Conservation (phyloP, 331 rosid species). For the Acacia pycnantha region DNA sequence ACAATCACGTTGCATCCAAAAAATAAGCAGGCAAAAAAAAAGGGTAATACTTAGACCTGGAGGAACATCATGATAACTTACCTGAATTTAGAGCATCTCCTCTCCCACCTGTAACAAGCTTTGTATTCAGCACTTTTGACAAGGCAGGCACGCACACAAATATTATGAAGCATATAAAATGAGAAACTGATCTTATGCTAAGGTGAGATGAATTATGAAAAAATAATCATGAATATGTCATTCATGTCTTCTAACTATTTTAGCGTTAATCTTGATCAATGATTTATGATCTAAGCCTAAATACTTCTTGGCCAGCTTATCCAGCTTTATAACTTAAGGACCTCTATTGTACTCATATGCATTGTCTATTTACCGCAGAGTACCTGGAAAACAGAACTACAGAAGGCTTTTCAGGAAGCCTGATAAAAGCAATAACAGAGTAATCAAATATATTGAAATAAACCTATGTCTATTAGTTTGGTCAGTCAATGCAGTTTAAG, state of each 20-base stretch:
- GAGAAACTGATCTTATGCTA: neutral
- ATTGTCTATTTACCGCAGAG: slow-evolving; percentile 20
- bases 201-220: neutral
- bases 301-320: slow-evolving; percentile 33
- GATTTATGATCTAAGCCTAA: neutral
- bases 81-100: slow-evolving; percentile 48
- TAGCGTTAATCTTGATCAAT: neutral
- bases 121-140: slow-evolving; percentile 24
- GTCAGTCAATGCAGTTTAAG: neutral
- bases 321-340: slow-evolving; percentile 45
- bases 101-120: slow-evolving; percentile 47
- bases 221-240: neutral
- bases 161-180: neutral
- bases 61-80: slow-evolving; percentile 29
- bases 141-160: neutral
- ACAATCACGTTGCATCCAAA: slow-evolving; percentile 16
- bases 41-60: neutral
- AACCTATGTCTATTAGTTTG: neutral
- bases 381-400: slow-evolving; percentile 6
- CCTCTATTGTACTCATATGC: slow-evolving; percentile 42
- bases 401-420: slow-evolving; percentile 2
- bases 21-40: neutral
- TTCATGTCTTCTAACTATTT: neutral
- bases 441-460: neutral
- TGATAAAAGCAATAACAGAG: neutral